Base-by-base conservation (phyloP, 768 basidiomycete genomes). In the Kondoa subrosea region DNA sequence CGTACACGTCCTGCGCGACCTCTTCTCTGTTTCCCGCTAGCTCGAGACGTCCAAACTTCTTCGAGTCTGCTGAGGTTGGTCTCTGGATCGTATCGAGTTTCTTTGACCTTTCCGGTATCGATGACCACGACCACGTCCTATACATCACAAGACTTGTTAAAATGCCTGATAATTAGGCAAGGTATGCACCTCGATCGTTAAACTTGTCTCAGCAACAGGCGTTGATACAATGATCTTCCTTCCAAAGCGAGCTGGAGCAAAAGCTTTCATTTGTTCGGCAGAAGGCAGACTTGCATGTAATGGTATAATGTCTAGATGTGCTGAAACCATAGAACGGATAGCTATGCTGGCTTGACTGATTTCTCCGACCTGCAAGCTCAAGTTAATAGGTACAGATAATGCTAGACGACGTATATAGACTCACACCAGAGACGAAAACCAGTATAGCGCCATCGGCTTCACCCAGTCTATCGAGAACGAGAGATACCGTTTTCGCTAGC, bases 61-160 rank as follows among this genome's bases (percentile, higher is more conserved):
- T 82, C 82, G n/a, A 96, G 78, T 63, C 81, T 79, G 31, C 89
- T 87, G 71, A 95, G 79, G 29, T 86, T 84, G 1, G 81, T 83
- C 56, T 85, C 85, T 0, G 85, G 77, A 73, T 96, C 90, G 73
- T 90, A 96, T 17, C 85, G 82, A 73, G 87, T 83, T 77, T 92
- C 88, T 77, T 95, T 95, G 74, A 91, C 82, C 73, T 86, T 85
- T 21, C 83, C 92, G 0, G 87, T 83, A 74, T 97, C 93, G 57
- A 96, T 85, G 32, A 97, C 92, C 73, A 89, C 91, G 12, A 93
- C 89, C 29, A 95, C 89, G 71, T 93, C 89, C n/a, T n/a, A n/a
- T n/a, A n/a, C n/a, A n/a, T n/a, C n/a, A n/a, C n/a, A n/a, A n/a
- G n/a, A n/a, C n/a, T n/a, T n/a, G n/a, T n/a, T n/a, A n/a, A n/a